Base-by-base conservation (phyloP, 2,329 filamentous ascomycete species). In the Colletotrichum cordylinicola region DNA sequence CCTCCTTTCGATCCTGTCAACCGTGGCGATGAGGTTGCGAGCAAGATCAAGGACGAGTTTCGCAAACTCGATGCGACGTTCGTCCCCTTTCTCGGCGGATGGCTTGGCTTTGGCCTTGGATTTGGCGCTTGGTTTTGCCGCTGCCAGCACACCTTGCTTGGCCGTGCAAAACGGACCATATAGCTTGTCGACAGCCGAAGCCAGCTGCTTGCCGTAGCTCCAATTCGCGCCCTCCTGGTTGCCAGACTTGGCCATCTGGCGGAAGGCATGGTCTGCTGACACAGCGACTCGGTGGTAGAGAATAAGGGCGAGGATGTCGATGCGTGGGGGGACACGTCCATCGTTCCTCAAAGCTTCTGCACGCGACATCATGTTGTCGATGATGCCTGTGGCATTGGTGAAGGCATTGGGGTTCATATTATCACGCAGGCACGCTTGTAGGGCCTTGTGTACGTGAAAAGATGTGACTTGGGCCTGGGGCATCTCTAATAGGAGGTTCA, bases 381-480 rank as follows among this genome's bases (percentile, higher is more conserved):
- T 85, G 31, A 98, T 87, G 67, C 87, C 84, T 67, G 88, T 91
- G 6, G 94, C 94, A 78, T 94, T 89, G 4, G 87, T 84, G 78
- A 98, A 90, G 27, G 91, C 90, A 68, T 93, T 90, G n/a, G 83
- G 87, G 82, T 98, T 98, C 71, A 93, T 92, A 81, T 92, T 93
- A 86, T 98, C 95, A 72, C 93, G 91, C 29, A 91, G 86, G 83
- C 96, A 98, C 7, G 92, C 89, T 77, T 90, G 89, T 87, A 98
- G 92, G 70, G 94, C 95, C 62, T 95, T 90, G 69, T 91, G 90
- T 85, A 96, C 95, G 12, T 91, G 92, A 74, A 89, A 90, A 39
- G 81, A 79, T 72, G 82, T 84, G 52, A 90, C 81, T 76, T 87
- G 79, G 8, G 85, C 80, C 6, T 33, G n/a, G 3, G 90, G 91